Base-by-base conservation (phyloP, 2,329 filamentous ascomycete genomes). In the Penicillium sp. region DNA sequence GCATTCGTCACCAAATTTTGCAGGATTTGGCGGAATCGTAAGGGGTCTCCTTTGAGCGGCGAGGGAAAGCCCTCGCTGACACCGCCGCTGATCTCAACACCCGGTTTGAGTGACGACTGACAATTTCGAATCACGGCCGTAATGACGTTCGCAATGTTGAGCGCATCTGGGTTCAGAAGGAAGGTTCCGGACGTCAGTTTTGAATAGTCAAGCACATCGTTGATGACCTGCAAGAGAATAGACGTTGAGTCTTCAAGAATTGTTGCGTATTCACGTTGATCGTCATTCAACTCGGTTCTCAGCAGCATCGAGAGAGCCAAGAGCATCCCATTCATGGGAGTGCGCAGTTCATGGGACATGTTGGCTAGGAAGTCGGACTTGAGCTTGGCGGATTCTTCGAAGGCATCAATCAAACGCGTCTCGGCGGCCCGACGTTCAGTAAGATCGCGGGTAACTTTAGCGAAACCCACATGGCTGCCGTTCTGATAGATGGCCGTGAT, bases 171-270 rank as follows among this genome's bases (percentile, higher is more conserved):
- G 40, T 72, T 77, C 45, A 84, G 72, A 2, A 79, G 78, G 52
- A 84, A 81, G 30, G 73, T 76, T n/a, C 80, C 80, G 0, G 80
- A 80, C 0, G 78, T 76, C 5, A 84, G 71, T 56, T 84, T 84
- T 9, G 81, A 83, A 59, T 82, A 84, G 65, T 86, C 82, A n/a
- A 85, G 72, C 38, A 86, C 82, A 52, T 84, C 80, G 58, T 85
- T 83, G 62, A 85, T 83, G 41, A 84, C 76, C 54, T 80, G 78
- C 14, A 84, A 66, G 18, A 84, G 69, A 2, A 83, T 72, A 16
- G 77, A 74, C 2, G 79, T 80, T 0, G 81, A 83, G 49, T 83
- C 80, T 55, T 81, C 75, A 46, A 84, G 80, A 38, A 83, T 79
- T 34, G 72, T 71, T 1, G 78, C 75, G 35, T 78, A 77, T 49